Conservation (phyloP, 805 yeast genomes). For the Pichia deserticola region DNA sequence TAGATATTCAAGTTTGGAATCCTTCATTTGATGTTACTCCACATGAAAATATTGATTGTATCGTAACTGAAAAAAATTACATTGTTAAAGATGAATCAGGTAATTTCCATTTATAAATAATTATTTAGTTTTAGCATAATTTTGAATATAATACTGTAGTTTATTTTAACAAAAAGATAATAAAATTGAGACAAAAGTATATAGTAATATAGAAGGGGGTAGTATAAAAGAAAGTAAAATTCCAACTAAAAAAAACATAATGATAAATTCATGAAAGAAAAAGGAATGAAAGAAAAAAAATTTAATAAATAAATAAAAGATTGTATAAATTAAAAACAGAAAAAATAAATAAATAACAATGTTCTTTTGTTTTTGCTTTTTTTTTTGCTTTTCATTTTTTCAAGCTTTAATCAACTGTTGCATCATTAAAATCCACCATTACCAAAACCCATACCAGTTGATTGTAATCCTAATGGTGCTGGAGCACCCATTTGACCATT, state of each 20-base stretch:
- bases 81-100: slow-evolving; percentile 45
- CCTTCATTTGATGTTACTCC: slow-evolving; percentile 97
- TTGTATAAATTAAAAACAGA: background rate
- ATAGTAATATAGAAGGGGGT: background rate
- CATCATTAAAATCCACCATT: slow-evolving; percentile 34
- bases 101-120: slow-evolving; percentile 29
- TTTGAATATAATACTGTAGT: no score
- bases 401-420: no score
- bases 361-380: background rate
- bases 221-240: background rate
- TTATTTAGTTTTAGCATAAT: no score
- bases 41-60: slow-evolving; percentile 70
- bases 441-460: slow-evolving; percentile 70
- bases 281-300: background rate
- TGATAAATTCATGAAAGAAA: background rate
- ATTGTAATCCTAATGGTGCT: slow-evolving; percentile 48
- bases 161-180: no score
- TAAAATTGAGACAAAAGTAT: background rate
- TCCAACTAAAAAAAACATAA: background rate
- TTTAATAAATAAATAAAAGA: background rate
- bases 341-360: background rate
- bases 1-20: slow-evolving; percentile 83
- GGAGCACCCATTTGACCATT: slow-evolving; percentile 43
- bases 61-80: slow-evolving; percentile 74
- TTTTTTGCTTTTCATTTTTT: no score